phyloP scores from a whole-genome alignment of 768 basidiomycete species.

The Mycena olivaceomarginata region DNA sequence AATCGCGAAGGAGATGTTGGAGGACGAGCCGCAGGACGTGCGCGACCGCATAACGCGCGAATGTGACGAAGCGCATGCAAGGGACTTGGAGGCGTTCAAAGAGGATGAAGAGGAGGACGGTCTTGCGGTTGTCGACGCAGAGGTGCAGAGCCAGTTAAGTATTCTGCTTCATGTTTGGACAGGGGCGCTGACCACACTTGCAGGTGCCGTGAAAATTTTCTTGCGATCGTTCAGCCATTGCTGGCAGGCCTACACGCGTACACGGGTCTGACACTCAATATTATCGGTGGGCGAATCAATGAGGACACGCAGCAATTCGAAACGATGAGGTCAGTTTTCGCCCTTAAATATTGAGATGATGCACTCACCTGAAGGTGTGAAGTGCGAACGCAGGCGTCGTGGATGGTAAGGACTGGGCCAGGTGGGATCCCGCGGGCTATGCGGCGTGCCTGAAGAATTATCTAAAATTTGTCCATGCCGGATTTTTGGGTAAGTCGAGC shows the following conservation, averaged over 20 bases:
- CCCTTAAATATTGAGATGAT: background rate
- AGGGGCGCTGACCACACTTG: background rate
- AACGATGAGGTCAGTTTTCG: background rate
- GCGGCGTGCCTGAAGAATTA: background rate
- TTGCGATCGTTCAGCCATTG: background rate
- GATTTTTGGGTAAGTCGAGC: background rate
- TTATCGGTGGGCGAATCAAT: background rate
- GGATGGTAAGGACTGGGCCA: background rate
- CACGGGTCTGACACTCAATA: conserved; percentile 11
- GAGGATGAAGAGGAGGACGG: background rate
- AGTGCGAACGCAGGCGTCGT: conserved; percentile 8
- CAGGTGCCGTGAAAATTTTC: conserved; percentile 1
- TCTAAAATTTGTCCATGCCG: background rate
- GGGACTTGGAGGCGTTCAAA: background rate
- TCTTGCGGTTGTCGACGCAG: background rate
- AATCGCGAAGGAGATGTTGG: background rate
- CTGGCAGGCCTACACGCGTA: background rate
- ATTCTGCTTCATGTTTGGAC: too few species aligned
- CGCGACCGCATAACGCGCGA: background rate
- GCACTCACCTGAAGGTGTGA: background rate
- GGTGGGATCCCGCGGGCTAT: background rate
- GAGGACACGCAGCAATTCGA: background rate
- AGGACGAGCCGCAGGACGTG: background rate
- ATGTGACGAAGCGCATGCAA: background rate
- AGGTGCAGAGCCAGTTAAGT: background rate